Evolutionary conservation across 2,329 filamentous ascomycete genomes (phyloP).

Genomic region (Akanthomyces uredinophilus): DNA sequence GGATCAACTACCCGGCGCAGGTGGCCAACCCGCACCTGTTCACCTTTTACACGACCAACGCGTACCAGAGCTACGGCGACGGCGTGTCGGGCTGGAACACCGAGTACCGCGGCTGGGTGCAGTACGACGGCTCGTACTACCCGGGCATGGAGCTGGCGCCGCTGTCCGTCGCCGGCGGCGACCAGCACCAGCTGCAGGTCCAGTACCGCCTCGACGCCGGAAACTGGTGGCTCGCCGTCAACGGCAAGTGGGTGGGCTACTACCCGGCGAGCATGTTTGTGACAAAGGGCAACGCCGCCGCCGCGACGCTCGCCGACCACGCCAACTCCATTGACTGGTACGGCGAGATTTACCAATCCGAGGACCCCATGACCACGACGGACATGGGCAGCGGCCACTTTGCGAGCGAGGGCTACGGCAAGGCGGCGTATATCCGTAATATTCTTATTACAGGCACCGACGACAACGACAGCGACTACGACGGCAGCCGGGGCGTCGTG

Average conservation of each 20-base stretch:
- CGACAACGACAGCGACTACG: conserved; percentile 4
- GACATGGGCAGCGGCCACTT: conserved; percentile 17
- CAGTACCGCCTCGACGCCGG: conserved; percentile 5
- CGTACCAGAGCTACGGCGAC: conserved; percentile 12
- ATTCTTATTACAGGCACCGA: conserved; percentile 3
- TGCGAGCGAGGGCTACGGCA: conserved; percentile 11
- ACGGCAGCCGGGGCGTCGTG: conserved; percentile 6
- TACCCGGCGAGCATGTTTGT: conserved; percentile 14
- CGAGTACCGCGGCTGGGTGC: conserved; percentile 15
- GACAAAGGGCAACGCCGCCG: background rate
- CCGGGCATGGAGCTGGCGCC: conserved; percentile 15
- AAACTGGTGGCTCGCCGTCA: conserved; percentile 16
- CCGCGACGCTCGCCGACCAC: conserved; percentile 11
- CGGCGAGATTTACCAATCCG: conserved; percentile 15
- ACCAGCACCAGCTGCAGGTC: conserved; percentile 10
- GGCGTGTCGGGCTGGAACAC: conserved; percentile 14
- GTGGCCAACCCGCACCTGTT: conserved; percentile 12
- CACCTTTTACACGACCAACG: conserved; percentile 15
- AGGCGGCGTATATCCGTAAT: conserved; percentile 15
- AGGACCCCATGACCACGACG: conserved; percentile 12
- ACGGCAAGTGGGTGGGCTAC: conserved; percentile 13
- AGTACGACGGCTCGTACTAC: conserved; percentile 14
- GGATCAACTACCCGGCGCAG: conserved; percentile 16
- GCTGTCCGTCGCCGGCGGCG: conserved; percentile 9
- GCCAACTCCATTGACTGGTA: conserved; percentile 14